Percentiles rank a stretch among this genome's conserved stretches.
Evolutionary conservation across 495 filamentous ascomycete genomes (phyloP).

Genomic region (Oidiodendron maius): DNA sequence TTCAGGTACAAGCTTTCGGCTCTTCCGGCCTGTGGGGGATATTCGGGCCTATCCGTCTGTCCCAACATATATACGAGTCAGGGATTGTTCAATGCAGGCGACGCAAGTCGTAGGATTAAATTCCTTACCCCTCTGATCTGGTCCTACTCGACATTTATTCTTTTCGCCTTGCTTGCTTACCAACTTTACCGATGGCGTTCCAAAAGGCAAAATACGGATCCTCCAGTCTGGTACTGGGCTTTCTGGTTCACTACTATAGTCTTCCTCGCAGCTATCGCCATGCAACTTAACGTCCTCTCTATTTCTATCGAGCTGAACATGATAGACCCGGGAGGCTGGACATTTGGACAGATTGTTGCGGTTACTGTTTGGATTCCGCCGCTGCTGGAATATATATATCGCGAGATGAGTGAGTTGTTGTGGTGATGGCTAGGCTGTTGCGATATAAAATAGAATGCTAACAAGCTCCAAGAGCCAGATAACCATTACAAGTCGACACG

Average conservation of each 20-base stretch:
- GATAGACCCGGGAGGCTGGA: not conserved
- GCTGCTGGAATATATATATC: conserved; percentile 2
- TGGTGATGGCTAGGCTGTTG: not conserved
- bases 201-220: not conserved
- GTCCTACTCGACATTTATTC: not conserved
- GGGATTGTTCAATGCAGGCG: not conserved
- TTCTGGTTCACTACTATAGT: not conserved
- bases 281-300: not conserved
- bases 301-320: not conserved
- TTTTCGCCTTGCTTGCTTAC: not conserved
- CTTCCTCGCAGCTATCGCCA: not conserved
- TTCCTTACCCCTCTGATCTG: not conserved
- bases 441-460: not conserved
- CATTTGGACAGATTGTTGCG: not conserved
- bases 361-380: conserved; percentile 1
- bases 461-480: not conserved
- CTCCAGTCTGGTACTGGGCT: not conserved
- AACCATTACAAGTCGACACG: not conserved
- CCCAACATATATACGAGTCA: not conserved
- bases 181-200: not conserved
- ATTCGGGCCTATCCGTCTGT: not conserved
- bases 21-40: not conserved
- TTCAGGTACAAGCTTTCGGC: not conserved
- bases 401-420: not conserved
- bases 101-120: not conserved